These are phyloP conservation scores for Melastoma candidum DNA, from an alignment of 441 rosid species.

Conservation along the genomic window DNA sequence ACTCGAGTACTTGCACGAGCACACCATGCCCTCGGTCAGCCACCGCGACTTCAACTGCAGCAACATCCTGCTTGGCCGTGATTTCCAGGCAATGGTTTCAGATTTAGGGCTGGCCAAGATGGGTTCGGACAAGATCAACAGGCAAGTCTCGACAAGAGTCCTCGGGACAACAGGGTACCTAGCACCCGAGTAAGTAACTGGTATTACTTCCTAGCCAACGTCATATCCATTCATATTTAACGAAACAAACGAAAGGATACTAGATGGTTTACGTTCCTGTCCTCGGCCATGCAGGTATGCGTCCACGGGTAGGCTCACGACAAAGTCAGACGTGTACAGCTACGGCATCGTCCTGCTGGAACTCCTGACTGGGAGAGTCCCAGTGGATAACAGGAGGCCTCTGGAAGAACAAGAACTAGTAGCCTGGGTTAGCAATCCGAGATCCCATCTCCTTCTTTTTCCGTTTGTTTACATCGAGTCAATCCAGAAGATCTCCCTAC, in stretches of 20 bases:
- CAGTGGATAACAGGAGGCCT: constrained; percentile 56
- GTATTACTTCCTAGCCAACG: constrained; percentile 4
- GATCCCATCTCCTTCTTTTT: background rate
- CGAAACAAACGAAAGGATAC: background rate
- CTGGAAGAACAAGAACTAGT: constrained; percentile 78
- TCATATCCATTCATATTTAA: constrained; percentile 5
- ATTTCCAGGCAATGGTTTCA: constrained; percentile 62
- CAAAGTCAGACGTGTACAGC: constrained; percentile 88
- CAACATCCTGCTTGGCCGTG: constrained; percentile 51
- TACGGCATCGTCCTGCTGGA: constrained; percentile 75
- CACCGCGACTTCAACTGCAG: constrained; percentile 81
- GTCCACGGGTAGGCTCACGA: constrained; percentile 80
- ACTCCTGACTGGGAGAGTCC: constrained; percentile 75
- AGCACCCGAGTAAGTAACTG: constrained; percentile 81
- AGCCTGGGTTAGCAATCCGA: constrained; percentile 55
- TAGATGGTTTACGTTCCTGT: background rate
- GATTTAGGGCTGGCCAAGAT: constrained; percentile 77
- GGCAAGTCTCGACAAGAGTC: constrained; percentile 63
- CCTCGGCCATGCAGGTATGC: constrained; percentile 41
- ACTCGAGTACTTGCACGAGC: constrained; percentile 78
- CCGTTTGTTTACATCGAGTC: background rate
- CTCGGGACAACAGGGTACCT: constrained; percentile 70
- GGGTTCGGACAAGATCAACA: constrained; percentile 57
- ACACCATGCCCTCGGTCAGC: constrained; percentile 49
- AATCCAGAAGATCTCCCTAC: background rate